Conservation (phyloP, 768 basidiomycete genomes). For the Auricularia cornea region DNA sequence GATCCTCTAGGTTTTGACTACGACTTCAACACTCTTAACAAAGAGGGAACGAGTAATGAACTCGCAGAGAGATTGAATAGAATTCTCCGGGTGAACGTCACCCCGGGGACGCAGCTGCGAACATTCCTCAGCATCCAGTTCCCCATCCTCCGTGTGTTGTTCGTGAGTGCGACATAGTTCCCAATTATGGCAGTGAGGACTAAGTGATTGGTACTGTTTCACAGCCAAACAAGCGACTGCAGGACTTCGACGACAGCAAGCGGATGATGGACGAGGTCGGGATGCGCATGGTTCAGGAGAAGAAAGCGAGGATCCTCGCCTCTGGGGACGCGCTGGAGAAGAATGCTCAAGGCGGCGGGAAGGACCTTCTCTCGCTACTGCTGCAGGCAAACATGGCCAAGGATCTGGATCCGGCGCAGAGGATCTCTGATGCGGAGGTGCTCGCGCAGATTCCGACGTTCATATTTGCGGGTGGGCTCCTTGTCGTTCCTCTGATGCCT, state of each 20-base stretch:
- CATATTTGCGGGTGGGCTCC: neutral
- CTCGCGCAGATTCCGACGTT: slow-evolving; percentile 12
- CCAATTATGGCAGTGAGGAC: neutral
- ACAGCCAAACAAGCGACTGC: neutral
- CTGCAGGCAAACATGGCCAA: slow-evolving; percentile 24
- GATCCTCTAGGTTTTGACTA: slow-evolving; percentile 30
- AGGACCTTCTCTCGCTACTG: slow-evolving; percentile 21
- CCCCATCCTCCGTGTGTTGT: slow-evolving; percentile 11
- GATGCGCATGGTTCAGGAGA: neutral
- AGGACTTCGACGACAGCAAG: neutral
- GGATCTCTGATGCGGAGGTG: slow-evolving; percentile 24
- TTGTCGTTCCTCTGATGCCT: no score
- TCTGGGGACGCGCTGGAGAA: neutral
- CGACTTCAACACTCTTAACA: slow-evolving; percentile 24
- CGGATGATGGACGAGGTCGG: neutral
- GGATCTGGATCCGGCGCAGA: slow-evolving; percentile 14
- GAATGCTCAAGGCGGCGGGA: slow-evolving; percentile 8
- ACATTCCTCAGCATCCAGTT: slow-evolving; percentile 17
- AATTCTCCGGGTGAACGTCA: slow-evolving; percentile 26
- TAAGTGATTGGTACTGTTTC: neutral
- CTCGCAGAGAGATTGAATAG: neutral
- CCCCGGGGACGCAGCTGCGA: slow-evolving; percentile 14
- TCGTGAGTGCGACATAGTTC: neutral
- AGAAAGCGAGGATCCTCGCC: neutral
- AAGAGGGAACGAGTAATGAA: slow-evolving; percentile 10